Evolutionary conservation across 2,329 filamentous ascomycete genomes (phyloP).

Genomic region (Zasmidium cellare): DNA sequence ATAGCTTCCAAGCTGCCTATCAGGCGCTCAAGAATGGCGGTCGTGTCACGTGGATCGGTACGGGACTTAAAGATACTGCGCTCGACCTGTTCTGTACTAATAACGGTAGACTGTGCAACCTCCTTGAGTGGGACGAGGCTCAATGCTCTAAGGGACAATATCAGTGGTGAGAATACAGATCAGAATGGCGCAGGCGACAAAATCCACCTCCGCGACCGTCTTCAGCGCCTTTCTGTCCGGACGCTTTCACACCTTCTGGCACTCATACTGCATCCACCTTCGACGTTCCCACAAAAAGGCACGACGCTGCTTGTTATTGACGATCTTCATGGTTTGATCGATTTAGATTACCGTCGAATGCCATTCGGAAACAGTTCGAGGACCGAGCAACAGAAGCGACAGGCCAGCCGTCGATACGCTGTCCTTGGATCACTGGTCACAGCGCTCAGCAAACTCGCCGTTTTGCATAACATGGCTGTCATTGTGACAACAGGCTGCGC

Average conservation of each 20-base stretch:
- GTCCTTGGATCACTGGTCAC: slow-evolving; percentile 67
- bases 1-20: slow-evolving; percentile 68
- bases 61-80: slow-evolving; percentile 37
- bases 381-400: slow-evolving; percentile 49
- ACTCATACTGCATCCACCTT: slow-evolving; percentile 67
- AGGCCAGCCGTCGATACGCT: slow-evolving; percentile 52
- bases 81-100: background rate
- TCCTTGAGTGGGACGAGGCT: slow-evolving; percentile 11
- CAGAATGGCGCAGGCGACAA: background rate
- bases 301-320: slow-evolving; percentile 76
- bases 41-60: slow-evolving; percentile 80
- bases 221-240: slow-evolving; percentile 64
- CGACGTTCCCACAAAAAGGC: slow-evolving; percentile 60
- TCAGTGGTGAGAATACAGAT: background rate
- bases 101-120: slow-evolving; percentile 12
- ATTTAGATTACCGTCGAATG: slow-evolving; percentile 69
- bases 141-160: background rate
- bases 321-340: slow-evolving; percentile 73
- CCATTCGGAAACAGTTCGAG: slow-evolving; percentile 38
- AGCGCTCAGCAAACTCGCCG: slow-evolving; percentile 68
- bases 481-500: slow-evolving; percentile 77
- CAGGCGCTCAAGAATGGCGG: slow-evolving; percentile 62
- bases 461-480: slow-evolving; percentile 69
- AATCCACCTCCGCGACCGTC: slow-evolving; percentile 22
- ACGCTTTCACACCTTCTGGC: slow-evolving; percentile 69